Evolutionary conservation across 2,329 filamentous ascomycete species (phyloP).

Genomic region (Didymella exigua): DNA sequence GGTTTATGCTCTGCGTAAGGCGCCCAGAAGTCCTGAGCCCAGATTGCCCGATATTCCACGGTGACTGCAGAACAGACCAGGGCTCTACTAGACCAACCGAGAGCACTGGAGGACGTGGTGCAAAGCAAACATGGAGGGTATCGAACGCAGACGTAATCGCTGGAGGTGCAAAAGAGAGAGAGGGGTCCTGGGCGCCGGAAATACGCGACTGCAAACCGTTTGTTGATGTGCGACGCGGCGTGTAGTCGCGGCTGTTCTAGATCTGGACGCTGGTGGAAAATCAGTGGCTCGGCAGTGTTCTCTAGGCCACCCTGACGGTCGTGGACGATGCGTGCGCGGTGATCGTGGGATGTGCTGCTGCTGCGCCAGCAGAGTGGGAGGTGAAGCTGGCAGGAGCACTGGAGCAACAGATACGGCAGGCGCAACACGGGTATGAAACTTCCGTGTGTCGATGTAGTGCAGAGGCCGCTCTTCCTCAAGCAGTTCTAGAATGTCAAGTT

Average conservation of each 20-base stretch:
- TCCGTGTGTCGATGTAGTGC: slow-evolving; percentile 9
- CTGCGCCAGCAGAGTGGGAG: slow-evolving; percentile 1
- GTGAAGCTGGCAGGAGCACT: slow-evolving; percentile 4
- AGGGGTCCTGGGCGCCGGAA: slow-evolving; percentile 7
- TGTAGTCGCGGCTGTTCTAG: slow-evolving; percentile 20
- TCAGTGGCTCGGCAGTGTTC: slow-evolving; percentile 22
- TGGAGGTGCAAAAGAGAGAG: background rate
- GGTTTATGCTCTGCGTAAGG: background rate
- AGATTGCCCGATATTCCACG: background rate
- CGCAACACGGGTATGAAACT: slow-evolving; percentile 6
- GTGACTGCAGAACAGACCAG: slow-evolving; percentile 1
- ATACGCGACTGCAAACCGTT: slow-evolving; percentile 9
- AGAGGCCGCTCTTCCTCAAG: background rate
- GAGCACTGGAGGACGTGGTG: slow-evolving; percentile 4
- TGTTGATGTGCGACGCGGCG: slow-evolving; percentile 20
- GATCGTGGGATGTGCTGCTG: background rate
- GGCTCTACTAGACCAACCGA: slow-evolving; percentile 17
- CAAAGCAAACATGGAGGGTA: slow-evolving; percentile 9
- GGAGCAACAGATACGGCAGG: slow-evolving; percentile 4
- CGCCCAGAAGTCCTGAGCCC: slow-evolving; percentile 3
- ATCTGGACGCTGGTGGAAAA: slow-evolving; percentile 18
- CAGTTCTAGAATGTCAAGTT: slow-evolving; percentile 27
- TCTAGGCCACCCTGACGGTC: slow-evolving; percentile 23
- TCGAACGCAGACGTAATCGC: slow-evolving; percentile 3
- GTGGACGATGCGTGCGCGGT: background rate